These are phyloP conservation scores for Calonectria ilicicola DNA, from an alignment of 2,329 filamentous ascomycete species.

Conservation along the genomic window DNA sequence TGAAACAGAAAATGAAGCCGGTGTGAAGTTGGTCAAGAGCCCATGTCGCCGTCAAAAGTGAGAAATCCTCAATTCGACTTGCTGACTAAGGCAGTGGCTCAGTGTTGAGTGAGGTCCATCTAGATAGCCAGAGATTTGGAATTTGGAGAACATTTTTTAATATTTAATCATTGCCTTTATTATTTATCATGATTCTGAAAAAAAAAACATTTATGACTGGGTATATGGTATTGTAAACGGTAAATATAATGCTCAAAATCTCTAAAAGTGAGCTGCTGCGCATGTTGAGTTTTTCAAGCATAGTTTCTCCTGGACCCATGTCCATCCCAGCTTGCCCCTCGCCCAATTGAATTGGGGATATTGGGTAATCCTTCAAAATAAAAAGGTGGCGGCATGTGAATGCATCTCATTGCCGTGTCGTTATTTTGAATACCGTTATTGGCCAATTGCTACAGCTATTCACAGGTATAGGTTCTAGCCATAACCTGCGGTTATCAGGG, in stretches of 20 bases:
- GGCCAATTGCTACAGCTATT: background rate
- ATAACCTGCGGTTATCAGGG: background rate
- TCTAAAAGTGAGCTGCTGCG: background rate
- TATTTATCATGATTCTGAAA: constrained; percentile 17
- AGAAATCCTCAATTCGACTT: constrained; percentile 1
- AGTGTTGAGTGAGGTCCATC: background rate
- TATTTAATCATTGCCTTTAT: background rate
- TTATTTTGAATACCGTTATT: background rate
- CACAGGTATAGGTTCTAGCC: background rate
- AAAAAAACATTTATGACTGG: constrained; percentile 1
- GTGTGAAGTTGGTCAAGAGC: background rate
- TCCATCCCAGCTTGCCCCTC: background rate
- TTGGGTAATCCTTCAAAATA: background rate
- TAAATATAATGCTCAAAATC: background rate
- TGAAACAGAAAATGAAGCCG: background rate
- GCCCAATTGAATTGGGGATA: background rate
- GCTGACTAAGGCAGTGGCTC: constrained; percentile 17
- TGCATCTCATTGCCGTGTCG: background rate
- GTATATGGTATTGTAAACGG: constrained; percentile 7
- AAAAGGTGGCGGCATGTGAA: background rate
- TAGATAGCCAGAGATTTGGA: background rate
- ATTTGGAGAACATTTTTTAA: background rate
- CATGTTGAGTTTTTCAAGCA: background rate
- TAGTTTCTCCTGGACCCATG: background rate
- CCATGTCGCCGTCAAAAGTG: background rate